Percentiles rank a stretch among this genome's conserved stretches.
These are phyloP conservation scores for Paecilomyces dactylethromorphus DNA, from an alignment of 2,329 filamentous ascomycete genomes.

Conservation along the genomic window DNA sequence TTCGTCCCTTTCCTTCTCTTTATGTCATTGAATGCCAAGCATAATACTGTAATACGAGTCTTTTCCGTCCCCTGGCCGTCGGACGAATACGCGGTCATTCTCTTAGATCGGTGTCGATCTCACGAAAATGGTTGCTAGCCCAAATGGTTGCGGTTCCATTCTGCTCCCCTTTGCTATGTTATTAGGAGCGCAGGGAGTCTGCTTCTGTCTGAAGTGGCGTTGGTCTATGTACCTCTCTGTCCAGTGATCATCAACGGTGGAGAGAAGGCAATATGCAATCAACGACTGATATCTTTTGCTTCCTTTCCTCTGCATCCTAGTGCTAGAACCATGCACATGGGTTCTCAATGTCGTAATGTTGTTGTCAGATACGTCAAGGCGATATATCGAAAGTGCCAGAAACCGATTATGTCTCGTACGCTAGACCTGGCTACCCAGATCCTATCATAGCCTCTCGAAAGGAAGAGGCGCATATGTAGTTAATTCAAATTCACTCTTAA, in stretches of 20 bases:
- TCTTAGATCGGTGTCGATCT: not conserved
- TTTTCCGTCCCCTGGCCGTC: not conserved
- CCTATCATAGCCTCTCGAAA: not conserved
- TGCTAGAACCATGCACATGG: not conserved
- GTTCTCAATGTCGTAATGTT: not conserved
- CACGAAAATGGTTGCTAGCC: not conserved
- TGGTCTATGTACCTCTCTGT: not conserved
- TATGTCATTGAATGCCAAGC: slow-evolving; percentile 4
- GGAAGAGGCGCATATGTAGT: not conserved
- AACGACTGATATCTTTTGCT: not conserved
- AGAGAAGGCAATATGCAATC: not conserved
- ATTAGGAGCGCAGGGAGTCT: not conserved
- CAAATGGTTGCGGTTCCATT: not conserved
- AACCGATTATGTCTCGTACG: not conserved
- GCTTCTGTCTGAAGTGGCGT: not conserved
- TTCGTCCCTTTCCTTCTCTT: slow-evolving; percentile 13
- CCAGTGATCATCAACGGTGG: not conserved
- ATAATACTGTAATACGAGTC: slow-evolving; percentile 7
- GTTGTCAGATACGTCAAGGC: not conserved
- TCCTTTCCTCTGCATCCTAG: not conserved
- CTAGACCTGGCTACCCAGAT: not conserved
- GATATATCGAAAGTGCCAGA: not conserved
- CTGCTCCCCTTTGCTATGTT: not conserved
- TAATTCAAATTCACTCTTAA: not conserved
- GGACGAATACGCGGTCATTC: not conserved